Conservation (phyloP, 116 monocot species). For the Trichopus zeylanicus region DNA sequence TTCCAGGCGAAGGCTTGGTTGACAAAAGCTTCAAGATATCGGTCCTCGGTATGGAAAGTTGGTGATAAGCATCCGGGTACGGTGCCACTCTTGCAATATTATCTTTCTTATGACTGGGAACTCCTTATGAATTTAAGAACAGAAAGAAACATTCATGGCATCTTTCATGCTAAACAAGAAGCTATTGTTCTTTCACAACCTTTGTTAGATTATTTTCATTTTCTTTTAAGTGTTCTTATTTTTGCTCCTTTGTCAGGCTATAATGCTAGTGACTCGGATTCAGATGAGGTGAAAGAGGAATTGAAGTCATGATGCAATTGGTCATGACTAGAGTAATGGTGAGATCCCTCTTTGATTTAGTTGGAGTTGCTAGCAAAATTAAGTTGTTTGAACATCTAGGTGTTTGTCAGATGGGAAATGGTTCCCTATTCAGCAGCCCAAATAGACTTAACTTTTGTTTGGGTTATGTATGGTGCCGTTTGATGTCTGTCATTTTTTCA, state of each 20-base stretch:
- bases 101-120: neutral
- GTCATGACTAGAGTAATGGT: neutral
- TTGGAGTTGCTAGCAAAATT: no score
- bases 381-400: no score
- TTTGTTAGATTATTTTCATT: neutral
- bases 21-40: slow-evolving; percentile 52
- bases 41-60: slow-evolving; percentile 79
- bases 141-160: neutral
- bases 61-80: slow-evolving; percentile 16
- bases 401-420: no score
- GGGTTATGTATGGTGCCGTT: no score
- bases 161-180: neutral
- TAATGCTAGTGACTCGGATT: slow-evolving; percentile 47
- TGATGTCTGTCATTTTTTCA: no score
- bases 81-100: neutral
- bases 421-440: no score
- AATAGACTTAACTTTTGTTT: no score
- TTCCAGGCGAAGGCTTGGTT: slow-evolving; percentile 66
- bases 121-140: neutral
- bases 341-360: neutral
- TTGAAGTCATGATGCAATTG: slow-evolving; percentile 4
- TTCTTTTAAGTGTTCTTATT: neutral
- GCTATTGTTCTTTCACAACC: neutral
- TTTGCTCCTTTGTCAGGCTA: slow-evolving; percentile 18
- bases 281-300: slow-evolving; percentile 19